phyloP scores from a whole-genome alignment of 768 basidiomycete species.

The Tulasnella sp. region DNA sequence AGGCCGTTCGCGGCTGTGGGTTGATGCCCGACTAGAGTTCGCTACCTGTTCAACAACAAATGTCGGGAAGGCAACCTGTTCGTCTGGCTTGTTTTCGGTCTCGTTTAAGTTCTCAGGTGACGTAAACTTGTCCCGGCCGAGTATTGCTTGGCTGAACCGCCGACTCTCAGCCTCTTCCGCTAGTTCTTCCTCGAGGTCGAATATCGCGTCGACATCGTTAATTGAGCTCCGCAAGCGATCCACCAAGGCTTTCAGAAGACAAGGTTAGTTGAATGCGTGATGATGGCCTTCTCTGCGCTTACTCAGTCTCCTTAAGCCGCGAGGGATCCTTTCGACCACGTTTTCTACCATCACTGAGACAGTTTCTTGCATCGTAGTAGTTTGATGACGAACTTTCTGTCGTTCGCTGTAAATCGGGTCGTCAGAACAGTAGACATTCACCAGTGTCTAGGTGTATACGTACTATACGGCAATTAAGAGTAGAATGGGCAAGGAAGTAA shows the following conservation, averaged over 20 bases:
- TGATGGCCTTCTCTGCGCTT: conserved; percentile 37
- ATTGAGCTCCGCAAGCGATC: conserved; percentile 72
- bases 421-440: background rate
- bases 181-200: conserved; percentile 70
- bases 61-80: conserved; percentile 38
- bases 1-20: conserved; percentile 47
- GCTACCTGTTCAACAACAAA: conserved; percentile 38
- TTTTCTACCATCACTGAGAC: conserved; percentile 63
- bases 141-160: conserved; percentile 17
- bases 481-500: conserved; percentile 81
- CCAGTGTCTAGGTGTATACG: background rate
- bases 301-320: conserved; percentile 72
- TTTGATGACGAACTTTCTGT: conserved; percentile 65
- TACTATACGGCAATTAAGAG: conserved; percentile 70
- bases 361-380: conserved; percentile 69
- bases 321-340: conserved; percentile 69
- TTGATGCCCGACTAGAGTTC: conserved; percentile 35
- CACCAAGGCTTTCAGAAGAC: conserved; percentile 57
- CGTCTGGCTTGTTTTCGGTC: conserved; percentile 35
- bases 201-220: conserved; percentile 76
- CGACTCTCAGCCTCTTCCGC: conserved; percentile 32
- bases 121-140: background rate
- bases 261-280: background rate
- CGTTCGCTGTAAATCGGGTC: conserved; percentile 49
- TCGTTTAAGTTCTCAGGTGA: background rate